Base-by-base conservation (phyloP, 306 rosid species). In the Lithocarpus polystachyus region DNA sequence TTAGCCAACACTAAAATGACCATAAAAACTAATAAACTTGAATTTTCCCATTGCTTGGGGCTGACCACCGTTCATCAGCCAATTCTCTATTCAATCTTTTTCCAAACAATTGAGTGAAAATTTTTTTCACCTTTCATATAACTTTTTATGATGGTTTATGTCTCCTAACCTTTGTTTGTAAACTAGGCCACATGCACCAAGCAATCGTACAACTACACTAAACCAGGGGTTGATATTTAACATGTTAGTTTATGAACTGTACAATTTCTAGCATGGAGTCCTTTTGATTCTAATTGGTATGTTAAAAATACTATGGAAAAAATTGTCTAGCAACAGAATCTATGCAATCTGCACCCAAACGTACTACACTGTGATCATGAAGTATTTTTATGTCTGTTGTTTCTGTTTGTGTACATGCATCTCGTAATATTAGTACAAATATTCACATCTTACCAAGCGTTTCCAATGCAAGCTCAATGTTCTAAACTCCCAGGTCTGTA, bases 401-500 rank as follows among this genome's bases (percentile, higher is more conserved):
- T 15, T 73, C 48, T 52, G 26, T 37, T 18, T 54, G 9, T 73
- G 53, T 28, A 18, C 20, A 1, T 17, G 37, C 31, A 7, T 64
- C 11, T 29, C 4, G 1, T 26, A 64, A 28, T 4, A 5, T 28
- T 64, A 14, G 29, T 64, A 15, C 24, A 29, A 59, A 10, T 28
- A 64, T 64, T 64, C n/a, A 64, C 11, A 14, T 64, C 37, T 64
- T 28, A 5, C 70, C 20, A 17, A 17, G 22, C 17, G 19, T 69
- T 68, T 19, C 68, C 73, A 61, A 48, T 28, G 10, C 18, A 8
- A 65, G 5, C 18, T 64, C 43, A 53, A 62, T 43, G 22, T 68
- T 81, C 52, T 26, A 52, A 71, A 48, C 64, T 72, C 78, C 70
- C 51, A 72, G 31, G 52, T 75, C 71, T 71, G 76, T 37, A 48